phyloP scores from a whole-genome alignment of 2,329 filamentous ascomycete species.

The Phialocephala subalpina region DNA sequence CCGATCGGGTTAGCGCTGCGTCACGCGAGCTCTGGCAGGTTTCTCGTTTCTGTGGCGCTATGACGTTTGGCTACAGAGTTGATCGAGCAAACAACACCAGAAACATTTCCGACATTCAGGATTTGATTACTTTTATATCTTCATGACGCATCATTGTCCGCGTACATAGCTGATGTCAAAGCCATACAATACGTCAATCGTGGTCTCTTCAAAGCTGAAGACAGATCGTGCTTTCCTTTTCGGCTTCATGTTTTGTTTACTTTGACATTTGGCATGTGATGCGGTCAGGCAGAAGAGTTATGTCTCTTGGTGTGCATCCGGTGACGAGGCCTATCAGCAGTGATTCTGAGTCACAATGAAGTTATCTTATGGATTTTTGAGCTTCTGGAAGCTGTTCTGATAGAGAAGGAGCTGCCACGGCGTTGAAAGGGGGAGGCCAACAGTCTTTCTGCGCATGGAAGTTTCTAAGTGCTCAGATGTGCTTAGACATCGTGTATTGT shows the following conservation, averaged over 20 bases:
- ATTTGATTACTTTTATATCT: conserved; percentile 5
- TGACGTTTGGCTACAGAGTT: conserved; percentile 26
- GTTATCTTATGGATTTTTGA: background rate
- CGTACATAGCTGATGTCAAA: background rate
- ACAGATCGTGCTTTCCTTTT: conserved; percentile 13
- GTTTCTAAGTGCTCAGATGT: background rate
- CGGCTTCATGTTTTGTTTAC: conserved; percentile 11
- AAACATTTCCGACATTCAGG: background rate
- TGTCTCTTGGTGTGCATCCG: conserved; percentile 27
- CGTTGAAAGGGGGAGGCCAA: background rate
- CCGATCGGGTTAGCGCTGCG: conserved; percentile 23
- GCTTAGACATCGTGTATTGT: background rate
- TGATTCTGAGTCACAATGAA: background rate
- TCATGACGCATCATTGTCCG: background rate
- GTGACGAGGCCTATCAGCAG: conserved; percentile 23
- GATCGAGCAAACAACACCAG: conserved; percentile 1
- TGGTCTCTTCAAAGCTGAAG: conserved; percentile 18
- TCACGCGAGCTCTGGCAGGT: conserved; percentile 25
- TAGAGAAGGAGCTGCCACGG: background rate
- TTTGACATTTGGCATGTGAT: conserved; percentile 37
- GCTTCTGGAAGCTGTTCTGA: background rate
- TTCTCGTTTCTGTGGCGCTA: conserved; percentile 22
- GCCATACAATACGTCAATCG: background rate
- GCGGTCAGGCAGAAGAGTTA: conserved; percentile 30
- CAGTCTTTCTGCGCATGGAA: background rate